Conservation (phyloP, 768 basidiomycete species). For the Podaxis mareebaensis region DNA sequence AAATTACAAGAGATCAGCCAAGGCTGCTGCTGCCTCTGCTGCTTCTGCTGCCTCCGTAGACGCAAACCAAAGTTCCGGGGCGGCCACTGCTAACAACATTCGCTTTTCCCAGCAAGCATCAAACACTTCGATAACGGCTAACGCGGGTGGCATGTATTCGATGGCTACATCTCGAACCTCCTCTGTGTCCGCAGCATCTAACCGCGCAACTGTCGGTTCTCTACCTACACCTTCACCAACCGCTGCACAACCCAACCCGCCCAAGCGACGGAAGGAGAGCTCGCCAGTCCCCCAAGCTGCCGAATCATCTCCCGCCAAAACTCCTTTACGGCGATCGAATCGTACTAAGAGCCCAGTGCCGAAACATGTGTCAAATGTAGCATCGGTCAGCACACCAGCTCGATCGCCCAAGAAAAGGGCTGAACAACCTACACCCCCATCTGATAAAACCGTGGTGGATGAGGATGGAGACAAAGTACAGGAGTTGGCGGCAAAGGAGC, state of each 20-base stretch:
- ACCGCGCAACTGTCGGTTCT: constrained; percentile 28
- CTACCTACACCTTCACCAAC: constrained; percentile 46
- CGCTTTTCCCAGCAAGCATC: constrained; percentile 14
- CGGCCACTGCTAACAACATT: constrained; percentile 25
- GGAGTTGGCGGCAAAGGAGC: constrained; percentile 57
- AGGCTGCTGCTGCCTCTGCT: constrained; percentile 32
- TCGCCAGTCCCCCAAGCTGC: constrained; percentile 41
- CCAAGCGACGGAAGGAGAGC: constrained; percentile 69
- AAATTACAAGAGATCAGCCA: constrained; percentile 75
- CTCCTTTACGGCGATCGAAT: constrained; percentile 19
- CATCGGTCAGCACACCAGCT: constrained; percentile 25
- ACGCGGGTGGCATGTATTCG: background rate
- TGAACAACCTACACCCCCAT: constrained; percentile 35
- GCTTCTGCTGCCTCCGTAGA: constrained; percentile 29
- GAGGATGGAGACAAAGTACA: constrained; percentile 61
- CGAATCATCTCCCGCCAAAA: constrained; percentile 14
- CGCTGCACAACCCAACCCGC: constrained; percentile 38
- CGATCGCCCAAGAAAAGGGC: constrained; percentile 32
- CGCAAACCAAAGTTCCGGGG: constrained; percentile 30
- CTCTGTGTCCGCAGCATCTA: constrained; percentile 6
- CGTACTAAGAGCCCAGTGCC: constrained; percentile 23
- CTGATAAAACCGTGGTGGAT: constrained; percentile 64
- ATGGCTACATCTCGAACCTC: constrained; percentile 2
- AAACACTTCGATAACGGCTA: constrained; percentile 3
- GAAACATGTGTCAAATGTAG: constrained; percentile 3